These are phyloP conservation scores for Zymoseptoria tritici DNA, from an alignment of 2,329 filamentous ascomycete genomes.

Conservation along the genomic window DNA sequence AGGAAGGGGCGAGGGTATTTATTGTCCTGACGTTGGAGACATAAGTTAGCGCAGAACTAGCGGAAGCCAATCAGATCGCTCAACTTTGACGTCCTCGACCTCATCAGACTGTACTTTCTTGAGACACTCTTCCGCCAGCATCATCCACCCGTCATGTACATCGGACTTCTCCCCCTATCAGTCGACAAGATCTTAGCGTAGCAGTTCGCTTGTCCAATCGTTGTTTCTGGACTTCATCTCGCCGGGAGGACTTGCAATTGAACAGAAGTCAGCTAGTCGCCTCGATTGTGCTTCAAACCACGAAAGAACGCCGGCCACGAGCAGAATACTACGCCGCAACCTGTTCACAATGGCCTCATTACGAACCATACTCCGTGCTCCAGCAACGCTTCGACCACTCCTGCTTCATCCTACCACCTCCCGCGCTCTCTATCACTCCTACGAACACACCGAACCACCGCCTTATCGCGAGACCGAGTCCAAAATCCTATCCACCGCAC, in stretches of 20 bases:
- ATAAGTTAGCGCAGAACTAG: neutral
- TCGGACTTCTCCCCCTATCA: neutral
- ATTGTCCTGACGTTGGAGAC: neutral
- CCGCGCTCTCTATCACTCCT: slow-evolving; percentile 58
- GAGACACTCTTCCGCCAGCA: neutral
- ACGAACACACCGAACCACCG: slow-evolving; percentile 56
- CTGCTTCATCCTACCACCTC: slow-evolving; percentile 15
- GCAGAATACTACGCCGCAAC: too few relatives aligned
- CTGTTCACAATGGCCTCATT: slow-evolving; percentile 6
- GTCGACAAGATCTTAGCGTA: neutral
- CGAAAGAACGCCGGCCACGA: too few relatives aligned
- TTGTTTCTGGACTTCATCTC: neutral
- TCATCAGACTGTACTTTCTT: neutral
- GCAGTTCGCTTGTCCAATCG: neutral
- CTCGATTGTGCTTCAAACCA: neutral
- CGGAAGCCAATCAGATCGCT: neutral
- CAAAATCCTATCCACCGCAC: slow-evolving; percentile 72
- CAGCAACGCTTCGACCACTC: slow-evolving; percentile 20
- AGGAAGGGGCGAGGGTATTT: too few relatives aligned
- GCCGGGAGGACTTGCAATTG: neutral
- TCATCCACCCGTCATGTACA: neutral
- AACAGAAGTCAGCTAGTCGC: neutral
- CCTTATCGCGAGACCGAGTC: slow-evolving; percentile 63
- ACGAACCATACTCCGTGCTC: slow-evolving; percentile 22
- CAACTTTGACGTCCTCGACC: neutral